These are phyloP conservation scores for Ophiostoma novo-ulmi DNA, from an alignment of 2,329 filamentous ascomycete genomes.

Conservation along the genomic window DNA sequence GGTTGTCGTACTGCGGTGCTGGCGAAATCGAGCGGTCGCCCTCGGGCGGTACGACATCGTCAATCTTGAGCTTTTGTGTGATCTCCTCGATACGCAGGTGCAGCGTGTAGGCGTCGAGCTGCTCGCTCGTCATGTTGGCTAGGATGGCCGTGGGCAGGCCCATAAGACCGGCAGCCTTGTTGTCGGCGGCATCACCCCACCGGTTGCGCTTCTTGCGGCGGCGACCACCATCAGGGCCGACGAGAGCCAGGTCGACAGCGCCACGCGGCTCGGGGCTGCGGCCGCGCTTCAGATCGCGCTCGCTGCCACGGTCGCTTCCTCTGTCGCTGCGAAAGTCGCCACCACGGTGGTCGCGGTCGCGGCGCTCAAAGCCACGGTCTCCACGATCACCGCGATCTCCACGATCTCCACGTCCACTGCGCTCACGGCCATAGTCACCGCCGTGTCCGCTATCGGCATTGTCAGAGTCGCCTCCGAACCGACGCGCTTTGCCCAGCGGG, in stretches of 20 bases:
- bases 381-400: conserved; percentile 26
- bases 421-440: conserved; percentile 17
- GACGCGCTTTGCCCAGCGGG: conserved; percentile 76
- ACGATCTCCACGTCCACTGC: conserved; percentile 8
- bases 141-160: conserved; percentile 93
- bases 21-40: conserved; percentile 94
- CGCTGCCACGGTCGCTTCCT: conserved; percentile 35
- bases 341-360: conserved; percentile 35
- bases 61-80: conserved; percentile 97
- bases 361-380: conserved; percentile 15
- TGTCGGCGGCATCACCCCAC: conserved; percentile 95
- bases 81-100: conserved; percentile 98
- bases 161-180: conserved; percentile 98
- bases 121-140: conserved; percentile 96
- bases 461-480: conserved; percentile 60
- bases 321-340: conserved; percentile 35
- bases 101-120: conserved; percentile 93
- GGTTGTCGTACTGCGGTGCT: conserved; percentile 96
- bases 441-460: conserved; percentile 36
- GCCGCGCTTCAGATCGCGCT: conserved; percentile 70
- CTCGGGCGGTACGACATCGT: conserved; percentile 96
- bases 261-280: conserved; percentile 80
- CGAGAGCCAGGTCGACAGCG: background rate
- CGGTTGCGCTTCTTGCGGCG: conserved; percentile 90
- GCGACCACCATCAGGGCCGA: background rate